Evolutionary conservation across 257 asterid genomes (phyloP), one percentile per base, ranked within the genome.

Genomic region (Handroanthus guayacan): DNA sequence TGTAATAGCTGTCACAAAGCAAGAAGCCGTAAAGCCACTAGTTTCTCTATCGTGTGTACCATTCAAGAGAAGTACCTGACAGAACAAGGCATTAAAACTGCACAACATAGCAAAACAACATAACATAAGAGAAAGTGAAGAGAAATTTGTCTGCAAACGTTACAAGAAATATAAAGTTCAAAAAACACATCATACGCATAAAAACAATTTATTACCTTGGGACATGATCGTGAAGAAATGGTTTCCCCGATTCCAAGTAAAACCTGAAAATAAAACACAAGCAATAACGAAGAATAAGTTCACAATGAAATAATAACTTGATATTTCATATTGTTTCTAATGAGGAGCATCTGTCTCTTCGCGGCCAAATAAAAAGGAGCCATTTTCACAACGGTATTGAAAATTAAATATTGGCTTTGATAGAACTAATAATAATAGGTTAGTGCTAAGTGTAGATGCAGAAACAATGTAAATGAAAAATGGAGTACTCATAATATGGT

Each of bases 1-100:
- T 0, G 99, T 76, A 71, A 95, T 91, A 36, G 99, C 96, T 65
- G 96, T 92, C 78, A 92, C 98, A 80, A 95, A 95, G 86, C 92
- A 79, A 62, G 97, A 90, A 79, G 99, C 97, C 55, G 87, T 85
- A 76, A 95, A 87, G 84, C 89, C 94, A 80, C 87, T 73, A 62
- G 99, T 90, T 84, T 95, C 99, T 78, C 99, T 88, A 83, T 95
- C 99, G 71, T 82, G 89, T 31, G 97, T 86, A 75, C 97, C 95
- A 74, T 92, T 95, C 87, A 95, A 87, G 71, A 95, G 80, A 81
- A 95, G 95, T 69, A 95, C 97, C 99, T 95, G 81, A 51, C 31
- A 81, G 58, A 64, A 62, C 36, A 76, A 79, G 52, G 71, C 69
- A 64, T 51, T 60, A 58, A 58, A 80, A 72, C 55, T 16, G 31